phyloP scores from a whole-genome alignment of 2,329 filamentous ascomycete genomes.

The Aspergillus carbonarius region DNA sequence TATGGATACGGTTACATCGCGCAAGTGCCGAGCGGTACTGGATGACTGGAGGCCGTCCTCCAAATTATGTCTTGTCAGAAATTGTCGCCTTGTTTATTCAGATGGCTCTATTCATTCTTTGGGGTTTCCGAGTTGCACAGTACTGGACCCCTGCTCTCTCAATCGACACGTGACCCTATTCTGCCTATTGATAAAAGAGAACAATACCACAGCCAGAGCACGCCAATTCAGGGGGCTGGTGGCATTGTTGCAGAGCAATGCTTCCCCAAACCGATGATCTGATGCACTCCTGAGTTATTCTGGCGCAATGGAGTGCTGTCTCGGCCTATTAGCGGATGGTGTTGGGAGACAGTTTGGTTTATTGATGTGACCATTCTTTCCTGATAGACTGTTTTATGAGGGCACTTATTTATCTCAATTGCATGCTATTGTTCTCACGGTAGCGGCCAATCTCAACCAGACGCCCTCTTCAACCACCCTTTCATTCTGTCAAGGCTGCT shows the following conservation, averaged over 20 bases:
- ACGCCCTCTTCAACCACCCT: background rate
- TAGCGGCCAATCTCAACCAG: background rate
- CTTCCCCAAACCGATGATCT: background rate
- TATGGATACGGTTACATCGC: background rate
- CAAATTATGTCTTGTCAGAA: background rate
- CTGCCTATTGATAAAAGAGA: conserved; percentile 21
- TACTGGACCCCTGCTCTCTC: background rate
- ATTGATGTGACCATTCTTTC: background rate
- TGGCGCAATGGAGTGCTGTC: background rate
- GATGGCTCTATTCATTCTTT: background rate
- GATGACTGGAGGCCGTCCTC: background rate
- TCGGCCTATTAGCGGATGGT: background rate
- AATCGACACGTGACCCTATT: conserved; percentile 19
- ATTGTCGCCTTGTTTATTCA: background rate
- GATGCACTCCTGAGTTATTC: background rate
- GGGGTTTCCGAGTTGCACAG: background rate
- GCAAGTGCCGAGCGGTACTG: background rate
- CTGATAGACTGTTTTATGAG: background rate
- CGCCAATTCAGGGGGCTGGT: conserved; percentile 4
- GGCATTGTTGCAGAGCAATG: conserved; percentile 14
- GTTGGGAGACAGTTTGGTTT: background rate
- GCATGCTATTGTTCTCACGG: conserved; percentile 1
- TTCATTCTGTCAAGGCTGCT: background rate
- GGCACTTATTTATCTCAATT: background rate
- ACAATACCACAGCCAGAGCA: conserved; percentile 18